Base-by-base conservation (phyloP, 257 asterid genomes). In the Ocimum tenuiflorum region DNA sequence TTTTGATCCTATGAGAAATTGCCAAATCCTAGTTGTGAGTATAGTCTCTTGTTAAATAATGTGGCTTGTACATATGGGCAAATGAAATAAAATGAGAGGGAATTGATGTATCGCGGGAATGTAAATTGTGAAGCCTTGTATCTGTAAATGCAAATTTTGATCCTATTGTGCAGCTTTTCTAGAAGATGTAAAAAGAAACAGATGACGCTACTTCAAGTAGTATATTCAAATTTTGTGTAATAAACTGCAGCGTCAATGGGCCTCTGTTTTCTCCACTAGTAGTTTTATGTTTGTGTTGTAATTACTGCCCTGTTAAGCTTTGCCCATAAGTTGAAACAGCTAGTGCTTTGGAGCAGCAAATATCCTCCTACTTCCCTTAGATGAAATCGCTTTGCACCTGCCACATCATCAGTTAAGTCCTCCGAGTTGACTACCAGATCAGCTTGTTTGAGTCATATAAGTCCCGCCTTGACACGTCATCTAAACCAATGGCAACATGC, bases 121-220 rank as follows among this genome's bases (percentile, higher is more conserved):
- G 81, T 74, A 78, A 51, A 67, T 57, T 67, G 68, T 67, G 38
- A 35, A 65, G 71, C 31, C 45, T 57, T 60, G 46, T 69, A 14
- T 72, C 52, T 78, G 86, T 80, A 75, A 67, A 77, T 81, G 79
- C 77, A 76, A 83, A 69, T 74, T 80, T 80, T 78, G 83, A 70
- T 72, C 71, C 57, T 53, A 61, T 47, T 47, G 57, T 38, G 63
- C 65, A 61, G 77, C 48, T 62, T 59, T 14, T 65, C 20, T 53
- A 23, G 7, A 24, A 29, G 42, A 27, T 27, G 2, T 27, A 1
- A 4, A 27, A 27, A 27, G n/a, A n/a, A 27, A 27, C 4, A 27
- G 31, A 4, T 27, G 19, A 22, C 8, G 53, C 59, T 69, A 65
- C 65, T n/a, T n/a, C n/a, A n/a, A n/a, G n/a, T n/a, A n/a, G n/a